Conservation (phyloP, 2,329 filamentous ascomycete genomes). For the Colletotrichum incanum region DNA sequence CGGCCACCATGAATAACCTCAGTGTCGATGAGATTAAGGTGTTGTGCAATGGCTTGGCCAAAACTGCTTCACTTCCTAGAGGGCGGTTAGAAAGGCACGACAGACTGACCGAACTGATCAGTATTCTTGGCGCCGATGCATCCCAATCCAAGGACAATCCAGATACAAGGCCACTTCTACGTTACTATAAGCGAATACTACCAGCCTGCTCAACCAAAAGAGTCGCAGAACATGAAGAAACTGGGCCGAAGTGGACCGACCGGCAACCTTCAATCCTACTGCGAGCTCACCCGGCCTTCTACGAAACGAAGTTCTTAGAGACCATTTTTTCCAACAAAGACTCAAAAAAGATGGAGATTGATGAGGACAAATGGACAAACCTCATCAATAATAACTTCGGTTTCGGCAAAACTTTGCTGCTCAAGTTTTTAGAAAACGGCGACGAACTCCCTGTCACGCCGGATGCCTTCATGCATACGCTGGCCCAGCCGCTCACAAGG, state of each 20-base stretch:
- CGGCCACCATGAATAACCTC: slow-evolving; percentile 8
- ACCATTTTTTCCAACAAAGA: slow-evolving; percentile 1
- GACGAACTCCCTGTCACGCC: slow-evolving; percentile 1
- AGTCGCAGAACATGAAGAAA: slow-evolving; percentile 16
- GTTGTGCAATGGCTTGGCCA: slow-evolving; percentile 19
- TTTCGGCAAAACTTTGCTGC: slow-evolving; percentile 17
- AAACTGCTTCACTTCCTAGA: not conserved
- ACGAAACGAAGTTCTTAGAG: slow-evolving; percentile 7
- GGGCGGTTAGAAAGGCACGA: slow-evolving; percentile 5
- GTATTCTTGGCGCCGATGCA: not conserved
- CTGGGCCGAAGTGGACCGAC: slow-evolving; percentile 1
- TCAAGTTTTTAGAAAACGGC: not conserved
- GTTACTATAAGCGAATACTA: slow-evolving; percentile 18
- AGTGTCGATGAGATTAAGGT: slow-evolving; percentile 23
- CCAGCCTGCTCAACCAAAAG: slow-evolving; percentile 17
- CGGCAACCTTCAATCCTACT: slow-evolving; percentile 8
- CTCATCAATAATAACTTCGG: slow-evolving; percentile 16
- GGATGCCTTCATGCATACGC: not conserved
- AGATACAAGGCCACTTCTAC: slow-evolving; percentile 4
- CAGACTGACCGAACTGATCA: slow-evolving; percentile 6
- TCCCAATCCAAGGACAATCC: not conserved
- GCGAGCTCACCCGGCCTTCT: slow-evolving; percentile 17
- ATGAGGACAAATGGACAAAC: not conserved
- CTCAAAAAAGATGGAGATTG: not conserved
- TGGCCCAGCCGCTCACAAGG: slow-evolving; percentile 11